Conservation (phyloP, 164 flowering plant genomes). For the Umbilicus rupestris region DNA sequence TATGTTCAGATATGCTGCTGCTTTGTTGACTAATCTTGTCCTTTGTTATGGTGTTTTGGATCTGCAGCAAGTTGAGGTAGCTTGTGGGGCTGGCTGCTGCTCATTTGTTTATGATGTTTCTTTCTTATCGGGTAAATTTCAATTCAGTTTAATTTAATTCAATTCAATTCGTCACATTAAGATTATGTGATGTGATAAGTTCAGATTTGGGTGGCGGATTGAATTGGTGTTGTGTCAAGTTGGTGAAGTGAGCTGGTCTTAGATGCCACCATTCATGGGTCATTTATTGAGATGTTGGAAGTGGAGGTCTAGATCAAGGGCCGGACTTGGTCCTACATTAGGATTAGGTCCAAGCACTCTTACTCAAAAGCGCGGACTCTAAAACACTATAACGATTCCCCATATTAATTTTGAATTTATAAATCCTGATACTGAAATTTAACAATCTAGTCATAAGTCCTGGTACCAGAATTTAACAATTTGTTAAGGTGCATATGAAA, state of each 20-base stretch:
- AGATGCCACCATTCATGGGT: background rate
- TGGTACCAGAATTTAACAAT: too few species aligned
- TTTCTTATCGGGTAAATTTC: background rate
- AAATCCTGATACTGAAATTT: too few species aligned
- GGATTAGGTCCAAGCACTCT: too few species aligned
- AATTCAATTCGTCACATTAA: too few species aligned
- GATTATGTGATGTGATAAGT: background rate
- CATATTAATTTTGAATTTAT: too few species aligned
- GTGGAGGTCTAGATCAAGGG: background rate
- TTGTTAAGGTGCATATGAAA: too few species aligned
- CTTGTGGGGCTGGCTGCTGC: slow-evolving; percentile 2
- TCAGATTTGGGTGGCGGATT: background rate
- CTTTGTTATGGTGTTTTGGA: background rate
- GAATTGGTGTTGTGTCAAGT: background rate
- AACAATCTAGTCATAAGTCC: too few species aligned
- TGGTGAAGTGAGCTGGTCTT: background rate
- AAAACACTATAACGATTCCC: too few species aligned
- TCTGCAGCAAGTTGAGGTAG: background rate
- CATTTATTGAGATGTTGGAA: background rate
- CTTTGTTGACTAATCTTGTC: background rate
- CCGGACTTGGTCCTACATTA: too few species aligned
- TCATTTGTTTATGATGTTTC: background rate
- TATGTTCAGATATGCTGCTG: background rate
- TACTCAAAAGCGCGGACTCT: too few species aligned
- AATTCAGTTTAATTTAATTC: background rate